Percentiles rank a stretch among this genome's conserved stretches.
Conservation (phyloP, 352 stramenopile species). For the Globisporangium ultimum region DNA sequence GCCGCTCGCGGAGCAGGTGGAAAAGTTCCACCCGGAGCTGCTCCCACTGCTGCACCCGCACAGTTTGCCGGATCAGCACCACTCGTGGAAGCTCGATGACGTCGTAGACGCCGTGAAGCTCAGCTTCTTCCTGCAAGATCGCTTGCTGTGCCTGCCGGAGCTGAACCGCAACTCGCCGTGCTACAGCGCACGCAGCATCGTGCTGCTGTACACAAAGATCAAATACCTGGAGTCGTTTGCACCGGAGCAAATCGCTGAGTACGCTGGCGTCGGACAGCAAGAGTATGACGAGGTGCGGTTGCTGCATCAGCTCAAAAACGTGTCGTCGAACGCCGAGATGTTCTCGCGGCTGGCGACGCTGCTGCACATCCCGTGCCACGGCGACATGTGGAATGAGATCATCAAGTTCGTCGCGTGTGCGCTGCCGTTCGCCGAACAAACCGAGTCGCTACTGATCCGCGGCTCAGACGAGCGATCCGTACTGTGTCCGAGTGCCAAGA, state of each 20-base stretch:
- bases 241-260: conserved; percentile 46
- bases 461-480: conserved; percentile 85
- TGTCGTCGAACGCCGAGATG: conserved; percentile 55
- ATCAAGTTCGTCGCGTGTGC: conserved; percentile 70
- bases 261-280: conserved; percentile 44
- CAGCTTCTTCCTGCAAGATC: conserved; percentile 64
- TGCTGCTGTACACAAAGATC: conserved; percentile 83
- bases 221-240: conserved; percentile 81
- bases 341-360: conserved; percentile 59
- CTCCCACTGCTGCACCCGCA: conserved; percentile 49
- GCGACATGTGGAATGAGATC: conserved; percentile 76
- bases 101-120: conserved; percentile 63
- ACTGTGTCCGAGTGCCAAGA: conserved; percentile 65
- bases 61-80: conserved; percentile 25
- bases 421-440: conserved; percentile 80
- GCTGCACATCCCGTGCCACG: conserved; percentile 70
- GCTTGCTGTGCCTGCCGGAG: conserved; percentile 67
- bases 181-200: conserved; percentile 73
- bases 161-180: conserved; percentile 78
- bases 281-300: conserved; percentile 69
- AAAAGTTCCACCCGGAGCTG: conserved; percentile 46
- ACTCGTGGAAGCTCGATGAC: conserved; percentile 33
- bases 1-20: conserved; percentile 43
- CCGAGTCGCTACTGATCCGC: conserved; percentile 75
- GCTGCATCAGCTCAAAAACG: conserved; percentile 54